Conservation (phyloP, 345 rosid genomes). For the Camelina sativa region DNA sequence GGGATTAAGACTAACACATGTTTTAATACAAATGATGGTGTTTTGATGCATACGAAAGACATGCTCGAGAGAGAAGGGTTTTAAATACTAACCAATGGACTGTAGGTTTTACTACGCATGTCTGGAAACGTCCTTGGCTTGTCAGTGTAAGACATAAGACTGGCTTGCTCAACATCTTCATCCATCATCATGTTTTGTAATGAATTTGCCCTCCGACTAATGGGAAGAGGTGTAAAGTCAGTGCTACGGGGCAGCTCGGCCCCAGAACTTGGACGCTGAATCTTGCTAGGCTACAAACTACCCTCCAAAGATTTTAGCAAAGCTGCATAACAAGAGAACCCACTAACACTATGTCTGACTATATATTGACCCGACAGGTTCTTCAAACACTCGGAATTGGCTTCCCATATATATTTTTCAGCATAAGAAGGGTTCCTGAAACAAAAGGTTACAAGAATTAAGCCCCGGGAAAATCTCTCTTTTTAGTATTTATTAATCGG, state of each 20-base stretch:
- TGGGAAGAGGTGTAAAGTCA: constrained; percentile 41
- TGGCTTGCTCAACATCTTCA: constrained; percentile 84
- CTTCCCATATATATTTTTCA: constrained; percentile 1
- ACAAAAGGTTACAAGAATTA: not conserved
- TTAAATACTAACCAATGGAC: constrained; percentile 57
- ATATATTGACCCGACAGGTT: constrained; percentile 6
- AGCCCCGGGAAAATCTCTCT: not conserved
- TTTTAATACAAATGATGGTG: not conserved
- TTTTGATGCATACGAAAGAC: constrained; percentile 9
- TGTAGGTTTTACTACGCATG: constrained; percentile 83
- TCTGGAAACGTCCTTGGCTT: constrained; percentile 87
- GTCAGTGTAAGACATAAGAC: constrained; percentile 70
- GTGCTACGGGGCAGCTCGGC: constrained; percentile 47
- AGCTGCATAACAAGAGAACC: not conserved
- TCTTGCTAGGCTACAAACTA: constrained; percentile 23
- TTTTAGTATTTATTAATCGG: not conserved
- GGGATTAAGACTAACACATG: not conserved
- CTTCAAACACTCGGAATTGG: not conserved
- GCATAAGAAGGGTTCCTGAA: not conserved
- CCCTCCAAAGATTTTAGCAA: not conserved
- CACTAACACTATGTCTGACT: not conserved
- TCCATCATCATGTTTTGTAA: constrained; percentile 75
- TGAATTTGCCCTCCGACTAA: constrained; percentile 56
- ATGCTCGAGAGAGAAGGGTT: constrained; percentile 7
- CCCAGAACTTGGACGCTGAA: constrained; percentile 53